Conservation (phyloP, 2,329 filamentous ascomycete genomes). For the Juglanconis oblonga region DNA sequence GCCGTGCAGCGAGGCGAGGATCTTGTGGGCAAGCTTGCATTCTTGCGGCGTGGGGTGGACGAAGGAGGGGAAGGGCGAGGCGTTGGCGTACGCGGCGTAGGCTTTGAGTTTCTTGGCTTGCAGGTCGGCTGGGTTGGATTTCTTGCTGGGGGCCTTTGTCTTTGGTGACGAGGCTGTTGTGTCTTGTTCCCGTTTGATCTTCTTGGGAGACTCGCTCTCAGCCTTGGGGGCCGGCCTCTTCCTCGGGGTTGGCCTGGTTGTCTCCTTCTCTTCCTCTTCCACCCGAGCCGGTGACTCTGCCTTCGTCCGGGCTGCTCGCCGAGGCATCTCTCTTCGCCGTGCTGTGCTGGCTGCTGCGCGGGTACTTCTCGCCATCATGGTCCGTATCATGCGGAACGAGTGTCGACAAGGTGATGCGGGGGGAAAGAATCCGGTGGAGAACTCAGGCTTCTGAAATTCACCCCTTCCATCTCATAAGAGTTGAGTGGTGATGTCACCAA, state of each 20-base stretch:
- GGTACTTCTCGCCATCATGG: conserved; percentile 12
- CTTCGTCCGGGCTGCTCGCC: conserved; percentile 13
- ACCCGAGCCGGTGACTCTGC: conserved; percentile 2
- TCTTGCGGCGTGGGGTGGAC: conserved; percentile 63
- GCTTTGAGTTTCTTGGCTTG: conserved; percentile 42
- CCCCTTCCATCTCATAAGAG: too few species aligned
- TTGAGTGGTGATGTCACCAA: conserved; percentile 18
- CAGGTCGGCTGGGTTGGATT: conserved; percentile 23
- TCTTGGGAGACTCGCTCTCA: conserved; percentile 9
- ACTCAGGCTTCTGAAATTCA: background rate
- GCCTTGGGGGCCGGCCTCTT: conserved; percentile 14
- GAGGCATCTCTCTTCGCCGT: conserved; percentile 5
- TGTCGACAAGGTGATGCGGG: background rate
- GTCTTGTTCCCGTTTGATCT: conserved; percentile 8
- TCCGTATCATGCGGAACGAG: conserved; percentile 5
- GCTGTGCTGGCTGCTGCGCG: conserved; percentile 13
- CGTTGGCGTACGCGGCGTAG: conserved; percentile 36
- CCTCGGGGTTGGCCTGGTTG: background rate
- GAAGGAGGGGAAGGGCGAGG: conserved; percentile 67
- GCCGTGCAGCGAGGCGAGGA: conserved; percentile 66
- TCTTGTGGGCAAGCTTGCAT: conserved; percentile 63
- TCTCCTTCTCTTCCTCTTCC: background rate
- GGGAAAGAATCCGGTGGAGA: background rate
- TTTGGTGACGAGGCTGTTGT: background rate
- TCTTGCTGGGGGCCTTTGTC: conserved; percentile 15